Evolutionary conservation across 2,329 filamentous ascomycete species (phyloP).

Genomic region (Fusarium sp.): DNA sequence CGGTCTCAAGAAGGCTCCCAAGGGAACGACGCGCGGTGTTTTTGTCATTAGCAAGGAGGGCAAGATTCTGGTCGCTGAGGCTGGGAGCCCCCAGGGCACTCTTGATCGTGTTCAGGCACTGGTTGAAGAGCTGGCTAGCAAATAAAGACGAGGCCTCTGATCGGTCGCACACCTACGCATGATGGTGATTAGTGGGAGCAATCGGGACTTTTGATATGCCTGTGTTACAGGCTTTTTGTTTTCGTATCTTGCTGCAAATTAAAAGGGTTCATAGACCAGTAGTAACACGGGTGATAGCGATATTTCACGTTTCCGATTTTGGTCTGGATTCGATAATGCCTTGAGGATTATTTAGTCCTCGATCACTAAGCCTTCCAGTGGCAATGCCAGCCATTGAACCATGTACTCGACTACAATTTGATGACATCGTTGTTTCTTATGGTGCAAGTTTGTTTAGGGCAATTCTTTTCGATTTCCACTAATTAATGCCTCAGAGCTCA

Average conservation of each 20-base stretch:
- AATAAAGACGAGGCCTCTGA: slow-evolving; percentile 9
- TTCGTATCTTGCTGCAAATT: not conserved
- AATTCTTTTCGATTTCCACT: too few relatives aligned
- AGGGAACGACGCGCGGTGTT: slow-evolving; percentile 85
- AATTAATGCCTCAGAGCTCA: too few relatives aligned
- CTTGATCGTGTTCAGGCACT: slow-evolving; percentile 80
- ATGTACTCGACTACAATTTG: too few relatives aligned
- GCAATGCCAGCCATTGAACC: not conserved
- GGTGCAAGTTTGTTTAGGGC: not conserved
- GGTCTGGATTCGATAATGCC: not conserved
- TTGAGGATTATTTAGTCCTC: not conserved
- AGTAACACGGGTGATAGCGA: not conserved
- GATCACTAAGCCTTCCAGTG: not conserved
- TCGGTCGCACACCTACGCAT: not conserved
- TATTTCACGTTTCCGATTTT: too few relatives aligned
- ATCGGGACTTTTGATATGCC: not conserved
- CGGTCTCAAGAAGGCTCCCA: slow-evolving; percentile 86
- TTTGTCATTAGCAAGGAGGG: slow-evolving; percentile 86
- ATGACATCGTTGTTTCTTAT: not conserved
- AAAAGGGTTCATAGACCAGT: slow-evolving; percentile 10
- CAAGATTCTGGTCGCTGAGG: slow-evolving; percentile 78
- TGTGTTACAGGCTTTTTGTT: not conserved
- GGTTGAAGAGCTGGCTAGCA: slow-evolving; percentile 58
- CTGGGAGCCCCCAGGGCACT: slow-evolving; percentile 81
- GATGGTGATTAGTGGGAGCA: not conserved